phyloP scores from a whole-genome alignment of 495 filamentous ascomycete genomes.

The Xylaria cubensis region DNA sequence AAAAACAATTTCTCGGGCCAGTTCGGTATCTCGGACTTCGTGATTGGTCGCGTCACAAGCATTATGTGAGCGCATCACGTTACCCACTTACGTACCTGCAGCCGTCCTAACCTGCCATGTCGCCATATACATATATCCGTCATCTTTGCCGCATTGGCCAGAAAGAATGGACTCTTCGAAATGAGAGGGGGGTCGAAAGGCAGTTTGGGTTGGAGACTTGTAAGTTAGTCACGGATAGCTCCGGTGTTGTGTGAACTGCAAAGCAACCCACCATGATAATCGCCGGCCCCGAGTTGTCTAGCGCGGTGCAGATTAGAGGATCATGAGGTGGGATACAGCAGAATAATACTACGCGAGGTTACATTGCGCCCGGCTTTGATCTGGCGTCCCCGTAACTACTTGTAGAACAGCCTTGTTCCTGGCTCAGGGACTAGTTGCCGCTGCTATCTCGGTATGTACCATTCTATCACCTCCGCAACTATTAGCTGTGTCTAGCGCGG shows the following conservation, averaged over 20 bases:
- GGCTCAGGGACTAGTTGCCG: not conserved
- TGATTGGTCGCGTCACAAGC: constrained; percentile 15
- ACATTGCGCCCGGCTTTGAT: not conserved
- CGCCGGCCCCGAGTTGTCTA: not conserved
- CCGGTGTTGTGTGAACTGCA: not conserved
- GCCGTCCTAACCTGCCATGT: not conserved
- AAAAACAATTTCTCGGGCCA: constrained; percentile 19
- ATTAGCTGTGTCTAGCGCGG: not conserved
- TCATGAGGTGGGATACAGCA: not conserved
- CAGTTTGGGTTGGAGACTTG: not conserved
- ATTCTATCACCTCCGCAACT: not conserved
- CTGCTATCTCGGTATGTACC: constrained; percentile 1
- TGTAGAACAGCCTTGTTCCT: constrained; percentile 4
- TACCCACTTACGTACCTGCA: not conserved
- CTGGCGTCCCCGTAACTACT: not conserved
- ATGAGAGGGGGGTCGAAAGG: not conserved
- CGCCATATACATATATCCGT: not conserved
- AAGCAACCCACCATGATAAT: not conserved
- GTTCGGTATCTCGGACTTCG: constrained; percentile 35
- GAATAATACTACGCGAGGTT: not conserved
- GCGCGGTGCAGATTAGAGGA: not conserved
- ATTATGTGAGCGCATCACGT: not conserved
- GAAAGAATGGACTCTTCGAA: not conserved
- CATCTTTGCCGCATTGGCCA: not conserved
- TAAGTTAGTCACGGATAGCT: not conserved